phyloP scores from a whole-genome alignment of 345 rosid species.

The Gossypium thurberi region DNA sequence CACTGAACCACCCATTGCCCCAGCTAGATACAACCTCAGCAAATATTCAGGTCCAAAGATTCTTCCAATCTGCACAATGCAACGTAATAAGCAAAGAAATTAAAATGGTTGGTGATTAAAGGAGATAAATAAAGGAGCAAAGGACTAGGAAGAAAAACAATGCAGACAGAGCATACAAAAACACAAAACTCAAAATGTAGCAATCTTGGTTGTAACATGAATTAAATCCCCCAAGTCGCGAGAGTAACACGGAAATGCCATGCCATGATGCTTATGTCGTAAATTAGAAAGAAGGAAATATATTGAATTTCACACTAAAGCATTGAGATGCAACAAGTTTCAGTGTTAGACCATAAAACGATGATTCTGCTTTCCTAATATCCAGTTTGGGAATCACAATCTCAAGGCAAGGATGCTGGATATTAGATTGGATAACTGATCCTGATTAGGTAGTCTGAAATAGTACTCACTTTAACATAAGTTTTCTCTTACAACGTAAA shows the following conservation, averaged over 20 bases:
- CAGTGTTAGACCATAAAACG: background rate
- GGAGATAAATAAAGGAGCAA: background rate
- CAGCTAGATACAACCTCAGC: slow-evolving; percentile 70
- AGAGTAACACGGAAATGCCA: background rate
- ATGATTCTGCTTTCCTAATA: background rate
- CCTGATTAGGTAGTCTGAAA: background rate
- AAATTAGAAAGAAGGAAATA: background rate
- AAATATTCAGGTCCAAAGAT: slow-evolving; percentile 60
- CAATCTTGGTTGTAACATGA: background rate
- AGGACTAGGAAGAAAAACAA: background rate
- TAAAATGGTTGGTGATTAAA: background rate
- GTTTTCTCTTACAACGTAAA: background rate
- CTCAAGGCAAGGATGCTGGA: background rate
- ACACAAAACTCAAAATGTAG: background rate
- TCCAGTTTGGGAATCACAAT: background rate
- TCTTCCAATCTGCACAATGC: slow-evolving; percentile 49
- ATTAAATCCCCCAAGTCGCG: background rate
- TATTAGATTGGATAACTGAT: background rate
- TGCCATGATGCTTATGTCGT: background rate
- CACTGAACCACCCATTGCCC: slow-evolving; percentile 76
- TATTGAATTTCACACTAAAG: background rate
- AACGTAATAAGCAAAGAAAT: slow-evolving; percentile 2
- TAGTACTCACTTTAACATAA: background rate
- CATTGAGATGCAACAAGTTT: background rate
- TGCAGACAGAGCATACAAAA: background rate